phyloP scores from a whole-genome alignment of 495 filamentous ascomycete species.

The Tricharina praecox region DNA sequence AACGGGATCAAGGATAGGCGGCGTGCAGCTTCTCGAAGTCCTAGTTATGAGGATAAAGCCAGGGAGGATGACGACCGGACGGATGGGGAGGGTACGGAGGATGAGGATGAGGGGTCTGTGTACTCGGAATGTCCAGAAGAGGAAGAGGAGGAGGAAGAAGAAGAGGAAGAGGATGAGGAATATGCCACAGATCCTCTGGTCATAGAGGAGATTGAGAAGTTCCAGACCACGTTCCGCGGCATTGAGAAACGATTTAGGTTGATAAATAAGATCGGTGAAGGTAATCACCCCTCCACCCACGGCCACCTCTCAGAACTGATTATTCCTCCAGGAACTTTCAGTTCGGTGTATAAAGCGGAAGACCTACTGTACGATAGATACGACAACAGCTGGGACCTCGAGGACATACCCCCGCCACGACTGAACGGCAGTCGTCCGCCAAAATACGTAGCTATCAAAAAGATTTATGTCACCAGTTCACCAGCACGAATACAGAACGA shows the following conservation, averaged over 20 bases:
- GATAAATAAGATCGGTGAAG: constrained; percentile 94
- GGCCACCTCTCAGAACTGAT: neutral
- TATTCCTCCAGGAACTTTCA: constrained; percentile 65
- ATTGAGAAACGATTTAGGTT: constrained; percentile 69
- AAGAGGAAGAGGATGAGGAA: constrained; percentile 33
- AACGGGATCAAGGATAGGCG: constrained; percentile 7
- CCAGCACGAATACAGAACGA: constrained; percentile 90
- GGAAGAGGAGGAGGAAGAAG: constrained; percentile 29
- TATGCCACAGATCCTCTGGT: constrained; percentile 43
- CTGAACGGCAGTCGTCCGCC: constrained; percentile 30
- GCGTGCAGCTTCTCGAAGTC: neutral
- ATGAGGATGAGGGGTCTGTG: constrained; percentile 21
- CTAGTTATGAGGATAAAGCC: neutral
- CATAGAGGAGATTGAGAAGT: constrained; percentile 66
- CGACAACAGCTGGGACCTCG: constrained; percentile 70
- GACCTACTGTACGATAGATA: constrained; percentile 76
- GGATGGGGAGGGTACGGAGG: constrained; percentile 26
- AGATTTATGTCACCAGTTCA: constrained; percentile 95
- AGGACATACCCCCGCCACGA: constrained; percentile 31
- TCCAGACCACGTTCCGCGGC: constrained; percentile 66
- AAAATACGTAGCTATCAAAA: constrained; percentile 89
- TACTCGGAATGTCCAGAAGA: constrained; percentile 21
- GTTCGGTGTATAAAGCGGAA: constrained; percentile 96
- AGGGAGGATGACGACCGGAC: neutral
- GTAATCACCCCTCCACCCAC: constrained; percentile 28